Evolutionary conservation across 2,329 filamentous ascomycete species (phyloP), one percentile per base, ranked within the genome.

Genomic region (Penicillium sp.): DNA sequence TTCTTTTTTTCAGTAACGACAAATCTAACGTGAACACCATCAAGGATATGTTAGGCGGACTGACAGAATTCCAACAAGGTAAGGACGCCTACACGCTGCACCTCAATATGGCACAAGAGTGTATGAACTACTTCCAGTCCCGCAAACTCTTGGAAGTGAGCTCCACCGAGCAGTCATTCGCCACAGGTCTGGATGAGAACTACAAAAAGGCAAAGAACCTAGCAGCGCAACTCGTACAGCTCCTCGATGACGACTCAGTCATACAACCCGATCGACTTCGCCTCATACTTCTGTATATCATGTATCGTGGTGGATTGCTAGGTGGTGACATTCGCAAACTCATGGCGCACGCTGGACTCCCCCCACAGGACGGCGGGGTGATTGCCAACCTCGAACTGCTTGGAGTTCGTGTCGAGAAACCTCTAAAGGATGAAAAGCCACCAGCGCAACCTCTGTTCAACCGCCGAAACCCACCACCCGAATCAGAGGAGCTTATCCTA

Each of bases 51-150:
- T 80, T 99, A 78, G 94, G 91, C 15, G 93, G 93, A 9, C 78
- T 99, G 58, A 92, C 93, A 13, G 91, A 97, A 70, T 99, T 97
- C 70, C 91, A 96, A 69, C 89, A 96, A 75, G 91, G 94, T 82
- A 97, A 97, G 74, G 91, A 96, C 71, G 88, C 91, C 1, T 99
- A 97, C 74, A 94, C 93, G 0, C 79, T 99, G 53, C 94, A 99
- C 75, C 81, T 99, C 42, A 93, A 88, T 65, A 97, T 99, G 93
- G 94, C 94, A 1, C 90, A 97, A 72, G 92, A 96, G 72, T 96
- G 92, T 73, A 97, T 97, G 93, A 91, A 91, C 66, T 85, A 90
- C 38, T 99, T 99, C 68, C 88, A 96, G 71, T 80, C 86, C 52
- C 85, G 88, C 72, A 96, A 96, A 70, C 81, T 99, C 7, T 83